Base-by-base conservation (phyloP, 2,329 filamentous ascomycete species). In the Xylariaceae sp. region DNA sequence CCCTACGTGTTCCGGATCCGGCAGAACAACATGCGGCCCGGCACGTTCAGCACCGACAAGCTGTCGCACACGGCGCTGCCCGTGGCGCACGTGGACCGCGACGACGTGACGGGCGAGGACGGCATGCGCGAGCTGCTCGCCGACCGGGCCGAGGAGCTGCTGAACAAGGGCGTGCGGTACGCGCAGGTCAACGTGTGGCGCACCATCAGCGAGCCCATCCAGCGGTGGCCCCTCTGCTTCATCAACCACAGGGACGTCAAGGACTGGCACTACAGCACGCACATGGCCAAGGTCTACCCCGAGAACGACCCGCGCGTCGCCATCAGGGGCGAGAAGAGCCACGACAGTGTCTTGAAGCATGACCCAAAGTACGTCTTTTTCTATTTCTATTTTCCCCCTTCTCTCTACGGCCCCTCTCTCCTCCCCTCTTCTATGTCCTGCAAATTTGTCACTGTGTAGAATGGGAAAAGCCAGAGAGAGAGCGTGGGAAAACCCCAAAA, bases 111-210 rank as follows among this genome's bases (percentile, higher is more conserved):
- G 16, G 53, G 51, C 1, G 52, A 52, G 31, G 50, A 50, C 15
- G 48, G 51, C 2, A 49, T 54, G 26, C 52, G 48, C 29, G 52
- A 55, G 37, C 39, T 54, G n/a, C 43, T 55, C 3, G 46, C 46
- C 26, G 50, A 49, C 4, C 38, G 45, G 11, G 53, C 51, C n/a
- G 53, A 54, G 18, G 45, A 52, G 23, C 34, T 50, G n/a, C 45
- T 57, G 30, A 42, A 48, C 38, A 38, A 51, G 26, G 48, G 50
- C 41, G 50, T 49, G 36, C 51, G 50, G 13, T 57, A 50, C 38
- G 52, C 51, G 9, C 50, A 53, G 33, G 53, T 57, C 19, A 57
- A 56, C 40, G 33, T 57, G 38, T 57, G 54, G 54, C 47, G 54
- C 38, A 51, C 51, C 9, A 51, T 57, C 36, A 51, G 52, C 30